Conservation (phyloP, 805 yeast genomes). For the Kazachstania taianensis region DNA sequence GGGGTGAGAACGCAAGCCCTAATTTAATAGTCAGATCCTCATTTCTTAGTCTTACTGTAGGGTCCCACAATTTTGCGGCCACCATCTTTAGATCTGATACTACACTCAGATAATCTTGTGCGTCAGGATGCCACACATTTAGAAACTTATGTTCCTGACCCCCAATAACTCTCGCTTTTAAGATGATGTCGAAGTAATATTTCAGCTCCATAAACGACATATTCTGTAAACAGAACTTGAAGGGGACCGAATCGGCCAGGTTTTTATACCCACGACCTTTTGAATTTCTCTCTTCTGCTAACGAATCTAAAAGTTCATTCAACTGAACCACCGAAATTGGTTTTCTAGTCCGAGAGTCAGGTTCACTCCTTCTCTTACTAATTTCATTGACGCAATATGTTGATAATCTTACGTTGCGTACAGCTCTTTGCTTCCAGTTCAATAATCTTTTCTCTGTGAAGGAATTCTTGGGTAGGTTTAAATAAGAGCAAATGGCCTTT, state of each 20-base stretch:
- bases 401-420: conserved; percentile 34
- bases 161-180: conserved; percentile 51
- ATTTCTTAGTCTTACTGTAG: conserved; percentile 33
- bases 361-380: conserved; percentile 36
- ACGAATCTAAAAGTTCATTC: conserved; percentile 36
- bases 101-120: conserved; percentile 50
- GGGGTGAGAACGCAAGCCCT: conserved; percentile 56
- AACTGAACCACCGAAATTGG: conserved; percentile 39
- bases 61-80: conserved; percentile 48
- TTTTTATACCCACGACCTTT: conserved; percentile 15
- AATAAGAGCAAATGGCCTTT: conserved; percentile 37
- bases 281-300: conserved; percentile 27
- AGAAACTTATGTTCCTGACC: conserved; percentile 52
- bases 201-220: conserved; percentile 54
- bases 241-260: conserved; percentile 25
- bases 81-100: conserved; percentile 55
- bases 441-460: conserved; percentile 44
- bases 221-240: conserved; percentile 41
- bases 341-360: conserved; percentile 27
- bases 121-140: conserved; percentile 69
- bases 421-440: conserved; percentile 40
- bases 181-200: conserved; percentile 58
- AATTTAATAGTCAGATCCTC: conserved; percentile 29
- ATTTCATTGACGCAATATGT: conserved; percentile 41
- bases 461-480: conserved; percentile 51